Conservation (phyloP, 169 alveolate genomes). For the Cystoisospora suis region DNA sequence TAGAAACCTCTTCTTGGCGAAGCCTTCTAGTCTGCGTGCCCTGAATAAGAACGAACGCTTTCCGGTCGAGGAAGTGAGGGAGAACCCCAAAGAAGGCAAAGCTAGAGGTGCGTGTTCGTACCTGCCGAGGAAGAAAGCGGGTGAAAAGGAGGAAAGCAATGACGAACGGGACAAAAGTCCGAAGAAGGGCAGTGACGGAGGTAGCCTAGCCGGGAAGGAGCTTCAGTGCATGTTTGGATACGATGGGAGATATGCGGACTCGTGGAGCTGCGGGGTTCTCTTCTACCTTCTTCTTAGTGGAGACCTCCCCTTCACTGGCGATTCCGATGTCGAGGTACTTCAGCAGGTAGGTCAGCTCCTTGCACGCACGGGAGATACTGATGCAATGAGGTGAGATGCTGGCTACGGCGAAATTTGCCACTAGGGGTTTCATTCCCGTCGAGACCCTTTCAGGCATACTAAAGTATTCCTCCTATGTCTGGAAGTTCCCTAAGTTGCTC, state of each 20-base stretch:
- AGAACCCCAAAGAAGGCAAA: neutral
- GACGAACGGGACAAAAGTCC: neutral
- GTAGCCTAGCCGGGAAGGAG: neutral
- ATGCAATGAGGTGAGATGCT: too few relatives aligned
- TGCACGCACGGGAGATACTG: neutral
- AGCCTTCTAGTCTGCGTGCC: neutral
- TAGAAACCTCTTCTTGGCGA: neutral
- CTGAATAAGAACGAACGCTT: too few relatives aligned
- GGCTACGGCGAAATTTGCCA: too few relatives aligned
- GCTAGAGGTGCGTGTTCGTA: neutral
- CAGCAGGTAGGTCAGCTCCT: neutral
- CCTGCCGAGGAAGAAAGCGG: neutral
- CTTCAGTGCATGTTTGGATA: neutral
- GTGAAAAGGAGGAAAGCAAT: constrained; percentile 8
- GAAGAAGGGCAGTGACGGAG: neutral
- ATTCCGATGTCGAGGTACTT: constrained; percentile 7
- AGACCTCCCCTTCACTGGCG: constrained; percentile 62
- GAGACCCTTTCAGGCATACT: too few relatives aligned
- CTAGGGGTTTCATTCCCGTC: too few relatives aligned
- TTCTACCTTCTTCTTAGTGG: constrained; percentile 53
- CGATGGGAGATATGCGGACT: constrained; percentile 53
- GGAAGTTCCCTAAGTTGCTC: too few relatives aligned
- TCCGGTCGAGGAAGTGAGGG: neutral
- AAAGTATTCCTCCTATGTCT: too few relatives aligned
- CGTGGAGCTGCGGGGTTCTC: constrained; percentile 64